Evolutionary conservation across 2,329 filamentous ascomycete species (phyloP).

Genomic region (Diaporthe destruens): DNA sequence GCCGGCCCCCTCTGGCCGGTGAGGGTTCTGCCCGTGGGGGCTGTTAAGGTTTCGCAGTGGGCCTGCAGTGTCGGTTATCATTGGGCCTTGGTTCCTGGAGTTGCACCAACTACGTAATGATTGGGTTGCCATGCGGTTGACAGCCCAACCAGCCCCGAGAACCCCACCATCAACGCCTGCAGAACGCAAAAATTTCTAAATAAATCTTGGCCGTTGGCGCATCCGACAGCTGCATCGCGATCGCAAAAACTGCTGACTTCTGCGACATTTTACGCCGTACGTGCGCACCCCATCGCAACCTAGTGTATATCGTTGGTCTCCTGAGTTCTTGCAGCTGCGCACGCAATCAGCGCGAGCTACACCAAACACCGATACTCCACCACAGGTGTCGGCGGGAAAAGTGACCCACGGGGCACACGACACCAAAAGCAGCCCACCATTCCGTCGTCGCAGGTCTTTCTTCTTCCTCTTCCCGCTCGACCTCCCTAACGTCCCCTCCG

Average conservation of each 20-base stretch:
- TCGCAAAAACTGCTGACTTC: background rate
- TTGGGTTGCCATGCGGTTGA: conserved; percentile 12
- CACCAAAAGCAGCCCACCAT: conserved; percentile 80
- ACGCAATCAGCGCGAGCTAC: background rate
- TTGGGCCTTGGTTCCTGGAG: background rate
- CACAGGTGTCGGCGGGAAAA: conserved; percentile 87
- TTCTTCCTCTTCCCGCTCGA: conserved; percentile 84
- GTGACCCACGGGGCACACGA: conserved; percentile 63
- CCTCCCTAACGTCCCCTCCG: conserved; percentile 89
- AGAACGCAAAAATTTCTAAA: conserved; percentile 19
- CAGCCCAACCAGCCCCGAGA: conserved; percentile 24
- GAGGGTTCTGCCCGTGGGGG: conserved; percentile 11
- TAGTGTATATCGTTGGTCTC: background rate
- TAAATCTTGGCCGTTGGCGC: conserved; percentile 7
- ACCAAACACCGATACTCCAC: conserved; percentile 79
- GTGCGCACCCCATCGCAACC: background rate
- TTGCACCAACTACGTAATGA: conserved; percentile 23
- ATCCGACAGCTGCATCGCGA: background rate
- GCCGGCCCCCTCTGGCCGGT: background rate
- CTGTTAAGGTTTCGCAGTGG: conserved; percentile 15
- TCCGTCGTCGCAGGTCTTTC: conserved; percentile 86
- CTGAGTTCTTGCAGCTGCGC: background rate
- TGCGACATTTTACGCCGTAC: background rate
- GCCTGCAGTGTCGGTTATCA: background rate
- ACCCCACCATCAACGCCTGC: conserved; percentile 2